Percentiles rank a stretch among this genome's conserved stretches.
Evolutionary conservation across 139 green algal genomes (phyloP).

Genomic region (Dunaliella sp.): DNA sequence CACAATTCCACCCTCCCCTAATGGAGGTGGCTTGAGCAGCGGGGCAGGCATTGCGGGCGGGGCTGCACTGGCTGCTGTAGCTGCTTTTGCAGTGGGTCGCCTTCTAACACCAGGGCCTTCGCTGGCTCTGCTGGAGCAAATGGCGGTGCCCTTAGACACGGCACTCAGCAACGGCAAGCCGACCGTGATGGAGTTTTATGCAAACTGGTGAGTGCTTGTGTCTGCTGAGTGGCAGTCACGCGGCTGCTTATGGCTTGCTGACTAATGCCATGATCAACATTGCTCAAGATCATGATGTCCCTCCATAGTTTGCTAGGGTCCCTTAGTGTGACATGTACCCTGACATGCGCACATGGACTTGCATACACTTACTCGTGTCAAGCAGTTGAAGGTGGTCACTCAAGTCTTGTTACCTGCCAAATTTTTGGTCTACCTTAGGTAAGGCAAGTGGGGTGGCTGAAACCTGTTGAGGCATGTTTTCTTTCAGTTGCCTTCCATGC

Average conservation of each 20-base stretch:
- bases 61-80: slow-evolving; percentile 5
- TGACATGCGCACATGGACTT: neutral
- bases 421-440: too few relatives aligned
- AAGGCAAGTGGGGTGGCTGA: too few relatives aligned
- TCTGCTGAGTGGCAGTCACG: too few relatives aligned
- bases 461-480: too few relatives aligned
- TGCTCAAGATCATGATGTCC: too few relatives aligned
- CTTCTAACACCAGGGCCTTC: slow-evolving; percentile 7
- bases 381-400: too few relatives aligned
- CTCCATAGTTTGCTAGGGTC: too few relatives aligned
- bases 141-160: slow-evolving; percentile 65
- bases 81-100: slow-evolving; percentile 8
- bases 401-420: too few relatives aligned
- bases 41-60: slow-evolving; percentile 4
- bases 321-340: too few relatives aligned
- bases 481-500: too few relatives aligned
- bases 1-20: neutral
- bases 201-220: slow-evolving; percentile 90
- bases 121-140: slow-evolving; percentile 48
- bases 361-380: neutral
- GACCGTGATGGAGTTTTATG: slow-evolving; percentile 91
- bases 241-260: too few relatives aligned
- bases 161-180: slow-evolving; percentile 69
- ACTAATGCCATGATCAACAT: too few relatives aligned
- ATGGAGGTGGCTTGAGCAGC: neutral